phyloP scores from a whole-genome alignment of 352 stramenopile genomes.

The Phytophthora citrophthora region DNA sequence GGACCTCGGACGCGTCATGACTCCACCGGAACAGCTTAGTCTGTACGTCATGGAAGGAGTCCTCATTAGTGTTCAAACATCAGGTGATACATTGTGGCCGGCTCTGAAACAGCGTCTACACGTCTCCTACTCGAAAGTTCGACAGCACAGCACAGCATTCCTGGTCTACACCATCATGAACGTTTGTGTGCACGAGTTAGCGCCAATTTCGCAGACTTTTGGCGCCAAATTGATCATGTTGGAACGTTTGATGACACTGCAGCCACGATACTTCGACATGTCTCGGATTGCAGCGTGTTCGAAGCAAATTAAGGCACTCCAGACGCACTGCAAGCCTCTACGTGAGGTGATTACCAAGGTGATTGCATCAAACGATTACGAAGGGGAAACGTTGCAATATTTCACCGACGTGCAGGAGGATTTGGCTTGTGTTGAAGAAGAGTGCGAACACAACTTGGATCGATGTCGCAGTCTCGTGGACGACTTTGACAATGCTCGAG shows the following conservation, averaged over 20 bases:
- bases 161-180: slow-evolving; percentile 81
- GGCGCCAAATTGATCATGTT: slow-evolving; percentile 74
- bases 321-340: slow-evolving; percentile 69
- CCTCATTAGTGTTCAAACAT: slow-evolving; percentile 69
- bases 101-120: slow-evolving; percentile 63
- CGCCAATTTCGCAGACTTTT: slow-evolving; percentile 70
- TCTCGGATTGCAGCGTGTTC: slow-evolving; percentile 48
- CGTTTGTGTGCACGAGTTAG: slow-evolving; percentile 74
- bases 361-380: slow-evolving; percentile 66
- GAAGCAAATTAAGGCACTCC: slow-evolving; percentile 74
- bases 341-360: slow-evolving; percentile 68
- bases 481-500: slow-evolving; percentile 66
- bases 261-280: slow-evolving; percentile 60
- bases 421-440: slow-evolving; percentile 69
- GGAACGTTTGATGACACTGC: slow-evolving; percentile 52
- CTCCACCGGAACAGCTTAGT: slow-evolving; percentile 71
- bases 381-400: slow-evolving; percentile 71
- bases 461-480: slow-evolving; percentile 67
- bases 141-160: slow-evolving; percentile 73
- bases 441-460: slow-evolving; percentile 78
- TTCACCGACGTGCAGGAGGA: slow-evolving; percentile 85
- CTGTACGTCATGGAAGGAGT: slow-evolving; percentile 70
- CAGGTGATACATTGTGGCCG: slow-evolving; percentile 41
- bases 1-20: slow-evolving; percentile 61
- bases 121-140: slow-evolving; percentile 81